A percentile compares a stretch with the other conserved stretches of the same genome.
These are phyloP conservation scores for Diaporthe aspalathi DNA, from an alignment of 2,329 filamentous ascomycete species.

Conservation along the genomic window DNA sequence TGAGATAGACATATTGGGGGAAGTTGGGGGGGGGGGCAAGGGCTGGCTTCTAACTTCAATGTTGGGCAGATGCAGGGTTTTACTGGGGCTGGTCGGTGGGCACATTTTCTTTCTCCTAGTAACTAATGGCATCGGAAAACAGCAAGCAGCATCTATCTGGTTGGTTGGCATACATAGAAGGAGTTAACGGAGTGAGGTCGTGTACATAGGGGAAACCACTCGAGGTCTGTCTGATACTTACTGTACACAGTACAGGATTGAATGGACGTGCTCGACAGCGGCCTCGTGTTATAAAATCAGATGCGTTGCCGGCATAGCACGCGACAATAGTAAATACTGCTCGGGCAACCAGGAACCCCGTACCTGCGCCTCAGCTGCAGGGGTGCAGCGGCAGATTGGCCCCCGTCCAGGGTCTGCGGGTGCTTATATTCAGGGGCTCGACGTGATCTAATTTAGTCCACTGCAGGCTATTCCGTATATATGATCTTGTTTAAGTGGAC, in stretches of 20 bases:
- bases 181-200: constrained; percentile 25
- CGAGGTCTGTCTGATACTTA: constrained; percentile 2
- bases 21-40: too few relatives aligned
- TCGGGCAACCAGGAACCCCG: constrained; percentile 14
- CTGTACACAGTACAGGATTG: not conserved
- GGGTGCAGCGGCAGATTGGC: constrained; percentile 20
- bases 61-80: not conserved
- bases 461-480: too few relatives aligned
- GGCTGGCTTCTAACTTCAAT: too few relatives aligned
- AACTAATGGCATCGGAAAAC: constrained; percentile 27
- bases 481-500: constrained; percentile 10
- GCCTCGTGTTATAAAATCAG: constrained; percentile 21
- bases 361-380: constrained; percentile 18
- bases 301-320: not conserved
- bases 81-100: not conserved
- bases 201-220: constrained; percentile 13
- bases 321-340: not conserved
- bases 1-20: not conserved
- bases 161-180: constrained; percentile 16
- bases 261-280: not conserved
- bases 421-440: constrained; percentile 22
- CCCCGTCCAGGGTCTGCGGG: not conserved
- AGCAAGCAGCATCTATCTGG: constrained; percentile 23
- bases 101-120: constrained; percentile 21
- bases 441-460: constrained; percentile 9